Base-by-base conservation (phyloP, 2,329 filamentous ascomycete genomes). In the Coleophoma eucalyptorum region DNA sequence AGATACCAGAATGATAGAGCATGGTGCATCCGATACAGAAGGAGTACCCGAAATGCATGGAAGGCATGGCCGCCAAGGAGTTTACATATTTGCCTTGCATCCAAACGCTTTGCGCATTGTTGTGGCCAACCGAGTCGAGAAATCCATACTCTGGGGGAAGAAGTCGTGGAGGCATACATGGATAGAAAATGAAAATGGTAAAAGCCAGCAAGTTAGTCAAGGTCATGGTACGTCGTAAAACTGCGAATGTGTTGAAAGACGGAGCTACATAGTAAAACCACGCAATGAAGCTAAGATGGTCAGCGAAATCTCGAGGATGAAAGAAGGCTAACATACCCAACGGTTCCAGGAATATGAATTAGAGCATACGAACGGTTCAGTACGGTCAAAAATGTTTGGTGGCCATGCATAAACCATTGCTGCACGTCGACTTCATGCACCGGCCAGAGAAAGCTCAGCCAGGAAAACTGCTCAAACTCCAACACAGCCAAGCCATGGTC, bases 201-300 rank as follows among this genome's bases (percentile, higher is more conserved):
- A 79, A 79, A 44, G 76, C 74, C 56, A 75, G 65, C 59, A 80
- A 74, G 62, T 80, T 80, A 52, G 75, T 77, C 19, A 80, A 67
- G 5, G 75, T 78, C 66, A 78, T 71, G 11, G 75, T 76, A 26
- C 75, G 68, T 31, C 75, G 72, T 41, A 72, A 71, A 0, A 65
- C 60, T 18, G 74, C 70, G 56, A 77, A 78, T 4, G 69, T 68
- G 13, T 67, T 54, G 61, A 75, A 72, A 1, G 69, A 75, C 4
- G 76, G 76, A 3, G 81, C 79, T 40, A 76, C 73, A 62, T 79
- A 80, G 65, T 84, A 85, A 65, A 81, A 84, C 76, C 79, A 85
- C 41, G 77, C 80, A 48, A 84, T 78, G 63, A 84, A 84, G 50
- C 80, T 82, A 43, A 35, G 50, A 60, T 35, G 59, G 61, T 48